Percentiles rank a stretch among this genome's conserved stretches.
Conservation (phyloP, 1,284 basidiomycete genomes). For the Apiotrichum montevideense region DNA sequence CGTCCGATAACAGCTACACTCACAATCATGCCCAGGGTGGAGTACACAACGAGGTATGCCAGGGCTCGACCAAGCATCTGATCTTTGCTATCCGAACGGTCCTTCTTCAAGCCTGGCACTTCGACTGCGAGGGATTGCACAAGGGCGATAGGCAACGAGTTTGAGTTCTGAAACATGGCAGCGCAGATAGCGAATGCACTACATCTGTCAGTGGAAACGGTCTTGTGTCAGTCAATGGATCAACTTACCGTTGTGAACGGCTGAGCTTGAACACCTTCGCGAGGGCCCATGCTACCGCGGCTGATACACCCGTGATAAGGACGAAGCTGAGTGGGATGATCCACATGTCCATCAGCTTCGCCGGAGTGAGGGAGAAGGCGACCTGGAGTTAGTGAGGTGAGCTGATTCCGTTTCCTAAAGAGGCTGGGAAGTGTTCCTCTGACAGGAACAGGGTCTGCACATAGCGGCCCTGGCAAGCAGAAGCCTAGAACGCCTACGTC, state of each 20-base stretch:
- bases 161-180: conserved; percentile 54
- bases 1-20: conserved; percentile 31
- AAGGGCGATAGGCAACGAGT: conserved; percentile 85
- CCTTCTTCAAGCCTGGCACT: conserved; percentile 78
- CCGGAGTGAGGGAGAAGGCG: conserved; percentile 51
- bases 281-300: conserved; percentile 45
- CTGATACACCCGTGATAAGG: conserved; percentile 61
- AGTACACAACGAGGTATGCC: conserved; percentile 87
- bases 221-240: too few species aligned
- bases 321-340: conserved; percentile 77
- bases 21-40: conserved; percentile 87
- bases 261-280: conserved; percentile 45
- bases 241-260: conserved; percentile 44
- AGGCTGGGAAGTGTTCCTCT: too few species aligned
- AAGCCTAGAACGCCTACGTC: too few species aligned
- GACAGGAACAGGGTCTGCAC: too few species aligned
- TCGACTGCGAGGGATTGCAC: conserved; percentile 76
- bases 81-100: conserved; percentile 67
- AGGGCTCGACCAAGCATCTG: conserved; percentile 87
- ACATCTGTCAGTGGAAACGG: background rate
- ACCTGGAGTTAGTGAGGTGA: conserved; percentile 22
- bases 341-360: conserved; percentile 81
- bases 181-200: conserved; percentile 80
- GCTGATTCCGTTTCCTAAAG: too few species aligned
- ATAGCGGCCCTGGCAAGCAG: too few species aligned